Conservation (phyloP, 1,284 basidiomycete genomes). For the Ceratobasidium sp. region DNA sequence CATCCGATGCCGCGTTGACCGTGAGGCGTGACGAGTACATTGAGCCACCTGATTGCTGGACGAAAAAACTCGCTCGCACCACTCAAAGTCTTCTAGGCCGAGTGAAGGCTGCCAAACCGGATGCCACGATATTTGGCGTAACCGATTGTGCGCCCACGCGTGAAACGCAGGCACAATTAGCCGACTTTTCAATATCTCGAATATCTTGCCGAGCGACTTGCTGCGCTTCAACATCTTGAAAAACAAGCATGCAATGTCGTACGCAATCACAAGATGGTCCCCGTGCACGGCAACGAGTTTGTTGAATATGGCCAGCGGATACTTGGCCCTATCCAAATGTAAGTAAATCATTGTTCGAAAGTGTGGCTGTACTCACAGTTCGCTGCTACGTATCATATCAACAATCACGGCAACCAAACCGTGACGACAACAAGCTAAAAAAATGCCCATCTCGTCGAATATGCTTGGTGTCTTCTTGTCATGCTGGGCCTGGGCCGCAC, state of each 20-base stretch:
- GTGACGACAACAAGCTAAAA: slow-evolving; percentile 57
- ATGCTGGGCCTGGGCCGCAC: slow-evolving; percentile 56
- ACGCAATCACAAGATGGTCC: slow-evolving; percentile 52
- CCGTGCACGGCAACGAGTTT: slow-evolving; percentile 53
- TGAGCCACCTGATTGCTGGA: slow-evolving; percentile 55
- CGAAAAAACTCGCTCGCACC: slow-evolving; percentile 56
- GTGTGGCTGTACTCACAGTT: slow-evolving; percentile 55
- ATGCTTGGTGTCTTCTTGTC: slow-evolving; percentile 57
- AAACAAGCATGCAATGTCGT: slow-evolving; percentile 60
- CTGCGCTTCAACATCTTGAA: slow-evolving; percentile 53
- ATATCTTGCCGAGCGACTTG: slow-evolving; percentile 48
- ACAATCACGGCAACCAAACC: slow-evolving; percentile 52
- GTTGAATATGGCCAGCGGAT: slow-evolving; percentile 56
- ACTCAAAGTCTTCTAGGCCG: slow-evolving; percentile 58
- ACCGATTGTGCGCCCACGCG: slow-evolving; percentile 56
- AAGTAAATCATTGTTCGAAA: neutral
- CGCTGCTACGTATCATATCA: slow-evolving; percentile 56
- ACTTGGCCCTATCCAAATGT: slow-evolving; percentile 52
- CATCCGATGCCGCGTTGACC: slow-evolving; percentile 53
- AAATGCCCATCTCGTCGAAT: slow-evolving; percentile 59
- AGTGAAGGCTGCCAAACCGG: slow-evolving; percentile 53
- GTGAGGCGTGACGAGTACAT: slow-evolving; percentile 54
- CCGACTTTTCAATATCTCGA: slow-evolving; percentile 24
- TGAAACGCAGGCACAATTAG: slow-evolving; percentile 56
- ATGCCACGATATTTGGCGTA: slow-evolving; percentile 56